Evolutionary conservation across 73 alveolate genomes (phyloP).

Genomic region (Stentor roeselii): DNA sequence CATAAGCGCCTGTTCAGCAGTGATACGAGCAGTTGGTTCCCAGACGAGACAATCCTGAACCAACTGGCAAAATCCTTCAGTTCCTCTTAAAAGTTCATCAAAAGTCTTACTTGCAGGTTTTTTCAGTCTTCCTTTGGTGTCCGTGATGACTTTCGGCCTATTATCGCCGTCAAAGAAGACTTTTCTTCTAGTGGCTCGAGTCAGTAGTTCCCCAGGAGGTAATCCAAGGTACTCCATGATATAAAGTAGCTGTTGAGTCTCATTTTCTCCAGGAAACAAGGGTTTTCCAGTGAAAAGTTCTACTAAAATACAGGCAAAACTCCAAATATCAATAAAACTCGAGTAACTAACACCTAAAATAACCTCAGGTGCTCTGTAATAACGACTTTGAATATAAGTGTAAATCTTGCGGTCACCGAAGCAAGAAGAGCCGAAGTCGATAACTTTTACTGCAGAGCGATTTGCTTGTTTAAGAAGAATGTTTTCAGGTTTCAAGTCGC

Average conservation of each 20-base stretch:
- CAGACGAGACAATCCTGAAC: no score
- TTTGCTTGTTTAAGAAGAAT: conserved; percentile 35
- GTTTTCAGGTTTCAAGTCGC: conserved; percentile 68
- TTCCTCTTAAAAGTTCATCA: no score
- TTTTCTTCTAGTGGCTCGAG: background rate
- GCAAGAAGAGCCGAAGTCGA: conserved; percentile 39
- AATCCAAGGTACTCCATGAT: conserved; percentile 22
- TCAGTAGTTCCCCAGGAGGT: background rate
- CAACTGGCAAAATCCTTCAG: no score
- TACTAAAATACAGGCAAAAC: conserved; percentile 79
- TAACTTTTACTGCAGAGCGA: conserved; percentile 24
- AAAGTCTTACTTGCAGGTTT: no score
- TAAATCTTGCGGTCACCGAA: conserved; percentile 36
- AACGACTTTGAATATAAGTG: conserved; percentile 68
- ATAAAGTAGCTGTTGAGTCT: conserved; percentile 29
- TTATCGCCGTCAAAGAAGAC: no score
- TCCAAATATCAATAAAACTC: conserved; percentile 85
- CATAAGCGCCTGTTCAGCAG: no score
- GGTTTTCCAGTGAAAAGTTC: conserved; percentile 70
- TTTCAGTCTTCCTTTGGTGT: no score
- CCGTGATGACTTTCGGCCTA: no score
- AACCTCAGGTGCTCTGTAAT: conserved; percentile 93
- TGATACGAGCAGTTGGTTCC: no score
- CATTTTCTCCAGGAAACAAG: conserved; percentile 53
- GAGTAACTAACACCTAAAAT: conserved; percentile 69